phyloP scores from a whole-genome alignment of 2,329 filamentous ascomycete genomes.

The Arthroderma sp. region DNA sequence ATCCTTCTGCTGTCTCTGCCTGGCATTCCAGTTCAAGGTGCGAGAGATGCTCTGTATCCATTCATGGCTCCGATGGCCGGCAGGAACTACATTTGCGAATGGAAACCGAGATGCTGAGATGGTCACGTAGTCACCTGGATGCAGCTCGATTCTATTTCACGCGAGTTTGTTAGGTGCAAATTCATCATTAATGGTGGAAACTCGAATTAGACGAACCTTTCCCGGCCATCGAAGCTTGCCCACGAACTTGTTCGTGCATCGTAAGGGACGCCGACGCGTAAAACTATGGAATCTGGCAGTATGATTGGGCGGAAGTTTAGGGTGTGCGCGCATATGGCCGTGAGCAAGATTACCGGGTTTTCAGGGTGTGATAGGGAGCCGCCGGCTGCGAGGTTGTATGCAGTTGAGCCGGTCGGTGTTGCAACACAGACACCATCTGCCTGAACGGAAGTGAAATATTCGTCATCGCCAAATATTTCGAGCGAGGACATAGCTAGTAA shows the following conservation, averaged over 20 bases:
- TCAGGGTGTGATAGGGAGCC: constrained; percentile 90
- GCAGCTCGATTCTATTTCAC: constrained; percentile 30
- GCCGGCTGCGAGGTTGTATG: constrained; percentile 85
- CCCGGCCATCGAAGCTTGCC: constrained; percentile 95
- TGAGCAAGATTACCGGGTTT: constrained; percentile 76
- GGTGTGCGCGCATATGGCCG: constrained; percentile 84
- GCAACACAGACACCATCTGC: constrained; percentile 90
- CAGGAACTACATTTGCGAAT: constrained; percentile 37
- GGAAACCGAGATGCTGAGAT: constrained; percentile 40
- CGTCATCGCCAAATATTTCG: constrained; percentile 77
- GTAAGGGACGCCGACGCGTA: constrained; percentile 89
- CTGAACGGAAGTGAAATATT: constrained; percentile 83
- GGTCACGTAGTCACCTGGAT: constrained; percentile 39
- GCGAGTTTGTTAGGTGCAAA: neutral
- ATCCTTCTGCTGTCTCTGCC: constrained; percentile 30
- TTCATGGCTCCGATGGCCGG: constrained; percentile 32
- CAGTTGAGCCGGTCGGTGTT: constrained; percentile 88
- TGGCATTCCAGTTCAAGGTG: constrained; percentile 39
- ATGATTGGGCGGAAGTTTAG: constrained; percentile 86
- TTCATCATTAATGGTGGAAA: neutral
- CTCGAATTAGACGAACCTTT: constrained; percentile 40
- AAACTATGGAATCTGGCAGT: constrained; percentile 89
- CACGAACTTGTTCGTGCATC: constrained; percentile 78
- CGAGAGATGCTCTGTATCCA: constrained; percentile 39
- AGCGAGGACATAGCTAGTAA: constrained; percentile 72